Percentiles rank a stretch among this genome's conserved stretches.
phyloP scores from a whole-genome alignment of 106 monocot genomes.

The Platanthera zijinensis region DNA sequence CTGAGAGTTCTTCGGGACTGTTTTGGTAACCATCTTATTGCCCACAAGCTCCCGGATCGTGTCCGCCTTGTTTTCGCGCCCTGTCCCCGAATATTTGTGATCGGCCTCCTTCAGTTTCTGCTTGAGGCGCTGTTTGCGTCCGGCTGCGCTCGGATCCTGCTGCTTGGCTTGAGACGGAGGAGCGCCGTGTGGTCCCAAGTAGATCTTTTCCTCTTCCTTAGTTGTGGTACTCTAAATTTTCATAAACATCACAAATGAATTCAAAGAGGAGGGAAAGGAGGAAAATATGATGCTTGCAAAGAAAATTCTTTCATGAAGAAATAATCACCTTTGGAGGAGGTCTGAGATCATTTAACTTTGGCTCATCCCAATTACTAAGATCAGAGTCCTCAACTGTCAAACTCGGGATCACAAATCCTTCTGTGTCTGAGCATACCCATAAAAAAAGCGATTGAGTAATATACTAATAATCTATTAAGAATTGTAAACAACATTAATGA shows the following conservation, averaged over 20 bases:
- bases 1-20: slow-evolving; percentile 28
- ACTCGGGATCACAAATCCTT: slow-evolving; percentile 80
- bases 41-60: slow-evolving; percentile 46
- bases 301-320: neutral
- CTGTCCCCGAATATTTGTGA: slow-evolving; percentile 27
- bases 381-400: slow-evolving; percentile 40
- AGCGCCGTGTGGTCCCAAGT: slow-evolving; percentile 85
- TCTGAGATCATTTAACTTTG: slow-evolving; percentile 27
- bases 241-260: neutral
- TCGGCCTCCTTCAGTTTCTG: slow-evolving; percentile 76
- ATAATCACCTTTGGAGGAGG: slow-evolving; percentile 36
- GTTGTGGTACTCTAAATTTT: neutral
- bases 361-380: slow-evolving; percentile 24
- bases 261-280: neutral
- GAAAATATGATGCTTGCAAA: neutral
- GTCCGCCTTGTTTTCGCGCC: slow-evolving; percentile 51
- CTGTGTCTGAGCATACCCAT: slow-evolving; percentile 38
- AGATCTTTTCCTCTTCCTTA: slow-evolving; percentile 62
- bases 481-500: no score
- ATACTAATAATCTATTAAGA: no score
- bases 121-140: slow-evolving; percentile 49
- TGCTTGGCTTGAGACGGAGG: slow-evolving; percentile 53
- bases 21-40: slow-evolving; percentile 2
- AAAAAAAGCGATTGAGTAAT: no score
- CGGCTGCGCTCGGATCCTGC: slow-evolving; percentile 21